Conservation (phyloP, 495 filamentous ascomycete genomes). For the Symbiotaphrina buchneri region DNA sequence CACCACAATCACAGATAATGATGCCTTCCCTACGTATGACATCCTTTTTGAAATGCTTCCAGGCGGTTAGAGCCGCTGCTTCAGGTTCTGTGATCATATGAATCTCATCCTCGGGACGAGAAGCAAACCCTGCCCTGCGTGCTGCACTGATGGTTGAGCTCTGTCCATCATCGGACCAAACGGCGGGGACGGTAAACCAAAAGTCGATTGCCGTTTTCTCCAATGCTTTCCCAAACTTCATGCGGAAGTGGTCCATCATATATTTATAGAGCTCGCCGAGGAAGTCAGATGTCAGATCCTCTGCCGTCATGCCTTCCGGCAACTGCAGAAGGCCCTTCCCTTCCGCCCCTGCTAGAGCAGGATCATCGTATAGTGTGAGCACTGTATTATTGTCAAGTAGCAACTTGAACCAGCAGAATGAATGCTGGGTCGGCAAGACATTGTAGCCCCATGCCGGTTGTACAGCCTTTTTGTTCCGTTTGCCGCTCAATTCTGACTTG, state of each 20-base stretch:
- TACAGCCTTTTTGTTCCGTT: too few species aligned
- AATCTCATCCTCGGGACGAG: constrained; percentile 8
- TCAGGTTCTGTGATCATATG: constrained; percentile 15
- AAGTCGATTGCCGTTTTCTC: constrained; percentile 11
- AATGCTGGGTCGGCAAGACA: too few species aligned
- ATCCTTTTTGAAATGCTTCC: constrained; percentile 5
- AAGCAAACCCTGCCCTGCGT: constrained; percentile 11
- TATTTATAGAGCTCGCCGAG: constrained; percentile 3
- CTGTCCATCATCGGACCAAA: constrained; percentile 14
- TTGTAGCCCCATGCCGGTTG: too few species aligned
- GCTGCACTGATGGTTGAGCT: constrained; percentile 10
- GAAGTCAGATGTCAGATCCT: constrained; percentile 4
- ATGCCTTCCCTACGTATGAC: constrained; percentile 7
- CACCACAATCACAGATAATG: constrained; percentile 12
- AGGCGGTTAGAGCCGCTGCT: constrained; percentile 9
- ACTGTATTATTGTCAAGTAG: constrained; percentile 3
- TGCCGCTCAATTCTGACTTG: too few species aligned
- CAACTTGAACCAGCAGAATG: constrained; percentile 5
- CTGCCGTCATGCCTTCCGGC: constrained; percentile 3
- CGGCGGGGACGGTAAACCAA: constrained; percentile 14
- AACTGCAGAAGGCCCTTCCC: constrained; percentile 4
- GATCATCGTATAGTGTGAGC: constrained; percentile 4
- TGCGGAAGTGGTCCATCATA: constrained; percentile 1
- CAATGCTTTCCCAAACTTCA: constrained; percentile 3
- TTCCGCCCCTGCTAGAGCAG: constrained; percentile 2